Base-by-base conservation (phyloP, 225 moss, liverwort and hornwort genomes). In the Pleurozium schreberi region DNA sequence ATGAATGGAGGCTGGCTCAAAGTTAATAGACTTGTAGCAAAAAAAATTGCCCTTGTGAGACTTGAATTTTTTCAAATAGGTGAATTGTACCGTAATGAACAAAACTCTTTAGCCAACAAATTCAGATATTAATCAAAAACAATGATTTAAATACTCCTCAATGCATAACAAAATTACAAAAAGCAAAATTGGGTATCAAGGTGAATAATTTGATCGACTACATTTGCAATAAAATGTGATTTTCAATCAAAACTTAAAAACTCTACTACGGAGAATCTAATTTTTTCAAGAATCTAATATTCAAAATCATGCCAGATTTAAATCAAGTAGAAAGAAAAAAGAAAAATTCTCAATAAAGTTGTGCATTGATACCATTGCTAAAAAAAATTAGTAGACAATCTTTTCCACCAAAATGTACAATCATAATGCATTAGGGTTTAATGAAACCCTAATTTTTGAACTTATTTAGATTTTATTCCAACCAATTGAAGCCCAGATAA, bases 1-100 rank as follows among this genome's bases (percentile, higher is more conserved):
- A 58, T 66, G 3, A 40, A 52, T 36, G 2, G 13, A 3, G 9
- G 16, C 2, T 1, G 0, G 3, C 1, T n/a, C 16, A 47, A 33
- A 77, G 8, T 14, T 31, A n/a, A 38, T 67, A 87, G 65, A 45
- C 2, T 28, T 34, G 2, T 59, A 59, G 19, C 15, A 16, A 21
- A 20, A 2, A n/a, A 81, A 87, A 58, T 27, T 80, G 11, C 14
- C 6, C 19, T 2, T 14, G 3, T 9, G 8, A 22, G 8, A 80
- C 16, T 19, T 31, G 50, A n/a, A 60, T 50, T n/a, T 47, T 50
- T 12, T 82, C 21, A 38, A 47, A 52, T 9, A 31, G 13, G 1
- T 20, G 1, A 73, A 59, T 16, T 50, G 3, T 6, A 42, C 4
- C 2, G 1, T 8, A 13, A 28, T 59, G 34, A 85, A 33, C 5